Percentiles rank a stretch among this genome's conserved stretches.
These are phyloP conservation scores for Sporisorium exsertum DNA, from an alignment of 1,284 basidiomycete genomes.

Conservation along the genomic window DNA sequence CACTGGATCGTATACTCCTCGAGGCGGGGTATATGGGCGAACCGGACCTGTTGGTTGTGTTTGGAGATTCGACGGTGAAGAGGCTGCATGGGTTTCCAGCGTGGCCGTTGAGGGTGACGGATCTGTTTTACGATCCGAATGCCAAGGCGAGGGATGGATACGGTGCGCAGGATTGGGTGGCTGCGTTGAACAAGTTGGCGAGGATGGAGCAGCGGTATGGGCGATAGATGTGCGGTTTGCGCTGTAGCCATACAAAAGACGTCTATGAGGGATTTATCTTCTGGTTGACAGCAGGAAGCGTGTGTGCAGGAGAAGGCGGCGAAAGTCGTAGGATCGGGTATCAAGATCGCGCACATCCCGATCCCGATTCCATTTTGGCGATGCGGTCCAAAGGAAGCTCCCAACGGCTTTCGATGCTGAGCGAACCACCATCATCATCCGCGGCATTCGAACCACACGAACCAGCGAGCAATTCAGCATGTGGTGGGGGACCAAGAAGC, in stretches of 20 bases:
- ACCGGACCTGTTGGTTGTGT: constrained; percentile 38
- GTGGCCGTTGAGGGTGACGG: constrained; percentile 38
- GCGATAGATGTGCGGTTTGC: constrained; percentile 12
- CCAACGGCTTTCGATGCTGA: too few relatives aligned
- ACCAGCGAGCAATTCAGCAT: too few relatives aligned
- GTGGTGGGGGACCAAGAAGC: too few relatives aligned
- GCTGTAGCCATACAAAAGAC: too few relatives aligned
- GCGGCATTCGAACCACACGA: too few relatives aligned
- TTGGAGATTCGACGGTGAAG: constrained; percentile 3
- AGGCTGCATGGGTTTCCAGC: constrained; percentile 40
- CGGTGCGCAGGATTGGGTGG: constrained; percentile 17
- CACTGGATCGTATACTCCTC: constrained; percentile 8
- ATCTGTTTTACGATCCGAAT: constrained; percentile 36
- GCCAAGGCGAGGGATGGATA: constrained; percentile 8
- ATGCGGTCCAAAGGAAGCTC: too few relatives aligned
- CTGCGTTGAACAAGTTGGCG: constrained; percentile 28
- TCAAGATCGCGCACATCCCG: too few relatives aligned
- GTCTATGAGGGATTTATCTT: too few relatives aligned
- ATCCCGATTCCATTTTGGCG: too few relatives aligned
- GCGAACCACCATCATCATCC: too few relatives aligned
- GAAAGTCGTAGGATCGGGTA: background rate
- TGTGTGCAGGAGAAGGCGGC: background rate
- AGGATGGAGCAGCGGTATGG: constrained; percentile 40
- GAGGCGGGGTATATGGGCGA: constrained; percentile 29
- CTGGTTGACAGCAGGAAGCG: too few relatives aligned